Conservation (phyloP, 805 yeast genomes). For the Metschnikowia lachancei region DNA sequence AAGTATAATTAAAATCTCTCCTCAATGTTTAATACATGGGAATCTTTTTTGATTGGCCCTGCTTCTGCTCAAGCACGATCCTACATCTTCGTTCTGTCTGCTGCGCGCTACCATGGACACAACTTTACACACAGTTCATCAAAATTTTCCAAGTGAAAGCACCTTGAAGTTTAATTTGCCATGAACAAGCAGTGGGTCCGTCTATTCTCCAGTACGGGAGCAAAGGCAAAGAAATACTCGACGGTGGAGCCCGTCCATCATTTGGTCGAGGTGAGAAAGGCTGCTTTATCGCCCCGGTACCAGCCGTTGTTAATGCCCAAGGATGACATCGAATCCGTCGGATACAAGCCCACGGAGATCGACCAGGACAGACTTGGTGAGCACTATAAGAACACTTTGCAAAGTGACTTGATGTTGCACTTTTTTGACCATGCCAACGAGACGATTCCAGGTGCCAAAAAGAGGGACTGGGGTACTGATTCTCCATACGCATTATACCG, state of each 20-base stretch:
- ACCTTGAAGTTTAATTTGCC: slow-evolving; percentile 7
- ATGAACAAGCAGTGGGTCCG: slow-evolving; percentile 27
- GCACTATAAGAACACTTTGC: slow-evolving; percentile 70
- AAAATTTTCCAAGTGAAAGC: slow-evolving; percentile 14
- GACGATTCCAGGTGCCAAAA: slow-evolving; percentile 60
- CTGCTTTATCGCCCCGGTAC: slow-evolving; percentile 70
- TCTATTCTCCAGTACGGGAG: slow-evolving; percentile 41
- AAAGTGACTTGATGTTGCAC: slow-evolving; percentile 74
- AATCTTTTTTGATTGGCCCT: too few relatives aligned
- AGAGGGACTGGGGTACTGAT: slow-evolving; percentile 79
- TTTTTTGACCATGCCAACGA: slow-evolving; percentile 66
- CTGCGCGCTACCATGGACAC: slow-evolving; percentile 5
- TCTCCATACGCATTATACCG: slow-evolving; percentile 90
- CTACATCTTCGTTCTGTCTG: slow-evolving; percentile 7
- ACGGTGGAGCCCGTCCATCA: slow-evolving; percentile 92
- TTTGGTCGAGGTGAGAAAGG: slow-evolving; percentile 70
- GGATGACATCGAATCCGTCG: slow-evolving; percentile 76
- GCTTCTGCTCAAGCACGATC: neutral
- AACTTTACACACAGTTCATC: slow-evolving; percentile 9
- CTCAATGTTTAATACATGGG: too few relatives aligned
- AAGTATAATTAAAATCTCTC: too few relatives aligned
- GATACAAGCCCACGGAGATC: slow-evolving; percentile 70
- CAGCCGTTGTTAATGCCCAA: slow-evolving; percentile 63
- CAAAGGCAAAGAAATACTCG: slow-evolving; percentile 53
- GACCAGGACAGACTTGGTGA: slow-evolving; percentile 77